Base-by-base conservation (phyloP, 2,329 filamentous ascomycete species). In the Proliferodiscus dingleyae region DNA sequence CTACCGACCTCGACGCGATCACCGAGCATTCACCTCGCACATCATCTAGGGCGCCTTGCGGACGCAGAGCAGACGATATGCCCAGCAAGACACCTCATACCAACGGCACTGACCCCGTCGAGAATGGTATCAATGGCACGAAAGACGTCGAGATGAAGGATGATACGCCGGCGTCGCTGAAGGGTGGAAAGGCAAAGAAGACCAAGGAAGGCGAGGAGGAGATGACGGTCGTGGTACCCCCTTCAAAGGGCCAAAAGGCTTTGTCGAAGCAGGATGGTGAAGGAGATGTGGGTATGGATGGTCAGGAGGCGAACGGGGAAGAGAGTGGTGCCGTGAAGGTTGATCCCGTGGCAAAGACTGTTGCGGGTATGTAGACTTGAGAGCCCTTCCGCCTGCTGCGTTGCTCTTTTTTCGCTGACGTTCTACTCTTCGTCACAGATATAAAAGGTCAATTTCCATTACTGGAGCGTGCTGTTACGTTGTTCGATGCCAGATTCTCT, bases 401-500 rank as follows among this genome's bases (percentile, higher is more conserved):
- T n/a, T 36, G 4, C 37, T 29, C 37, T 28, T 32, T 21, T 41
- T 34, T 37, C 45, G 43, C 51, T 58, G 46, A 59, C 47, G 29
- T 29, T 41, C n/a, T 8, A 22, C 24, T 28, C 23, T 52, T 21
- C 19, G 40, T 49, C 46, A 30, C 64, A 97, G 93, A 96, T 68
- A 95, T 98, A 72, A 93, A 90, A 71, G 84, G 80, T 75, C 96
- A 94, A 71, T 96, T 96, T 65, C 80, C 81, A 42, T 78, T 98
- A 55, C 78, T 98, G 63, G 90, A 96, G 63, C 86, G 89, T 62
- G 93, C 90, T 56, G 91, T 98, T 54, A 77, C 83, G 55, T 81
- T 94, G 60, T 98, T 97, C 68, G 93, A 98, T 70, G 82, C 90
- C 49, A 84, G 93, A 73, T 98, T 96, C 71, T 89, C 91, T 46